Base-by-base conservation (phyloP, 345 rosid genomes). In the Dovyalis caffra region DNA sequence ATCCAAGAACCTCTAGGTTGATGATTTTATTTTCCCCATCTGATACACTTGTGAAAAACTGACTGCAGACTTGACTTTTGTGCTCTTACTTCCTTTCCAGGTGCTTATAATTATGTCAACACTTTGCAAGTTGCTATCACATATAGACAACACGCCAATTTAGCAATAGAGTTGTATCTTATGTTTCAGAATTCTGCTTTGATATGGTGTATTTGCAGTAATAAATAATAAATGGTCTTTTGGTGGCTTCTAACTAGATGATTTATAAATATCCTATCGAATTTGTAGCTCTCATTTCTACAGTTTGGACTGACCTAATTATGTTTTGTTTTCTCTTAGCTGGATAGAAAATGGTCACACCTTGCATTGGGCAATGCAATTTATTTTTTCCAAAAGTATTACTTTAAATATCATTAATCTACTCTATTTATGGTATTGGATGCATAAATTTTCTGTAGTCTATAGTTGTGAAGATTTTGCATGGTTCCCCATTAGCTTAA, bases 1-100 rank as follows among this genome's bases (percentile, higher is more conserved):
- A 75, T 75, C 71, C 68, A 67, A 64, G 71, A 80, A 74, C 72
- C 49, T 76, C 78, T 74, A 67, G 56, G 74, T 66, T 77, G 51
- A 79, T 72, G 40, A 47, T 72, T 64, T 12, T 60, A n/a, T n/a
- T 47, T 53, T 25, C 29, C 37, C 32, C 37, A 40, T 23, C 53
- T 58, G 40, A 51, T 79, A 53, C 15, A 21, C 11, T 8, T 73
- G 51, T 38, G 35, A 77, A 38, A 60, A 75, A 62, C 28, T 7
- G 35, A 63, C 31, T 64, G 6, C 61, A 45, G 33, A 16, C 32
- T 34, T 64, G 8, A 43, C 5, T 11, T 15, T 38, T 57, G 64
- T 25, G 16, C 3, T 47, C 7, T 21, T 38, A 6, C 61, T 40
- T 21, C 23, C 67, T 43, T 60, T 5, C n/a, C 21, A 6, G 56